Base-by-base conservation (phyloP, 2,329 filamentous ascomycete species). In the Phialophora chinensis region DNA sequence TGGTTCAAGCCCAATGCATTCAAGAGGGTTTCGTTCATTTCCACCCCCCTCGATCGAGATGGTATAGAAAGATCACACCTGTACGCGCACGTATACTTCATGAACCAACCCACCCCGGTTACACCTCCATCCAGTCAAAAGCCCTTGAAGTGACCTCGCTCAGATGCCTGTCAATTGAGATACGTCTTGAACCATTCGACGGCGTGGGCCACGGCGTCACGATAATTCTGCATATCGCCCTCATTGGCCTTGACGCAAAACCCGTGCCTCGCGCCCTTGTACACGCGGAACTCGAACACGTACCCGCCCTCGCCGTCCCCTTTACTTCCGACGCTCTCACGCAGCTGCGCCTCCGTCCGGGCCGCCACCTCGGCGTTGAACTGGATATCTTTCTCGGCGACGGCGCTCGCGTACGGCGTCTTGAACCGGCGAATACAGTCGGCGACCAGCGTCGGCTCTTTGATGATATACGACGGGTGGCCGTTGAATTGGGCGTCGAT, bases 401-500 rank as follows among this genome's bases (percentile, higher is more conserved):
- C 62, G 20, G 71, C 71, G 14, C 42, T 27, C 6, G 60, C 42
- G 49, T 69, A 72, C 14, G 70, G 70, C 23, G 68, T 64, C 38
- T 69, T 68, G 65, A 64, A 70, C 42, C 27, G 65, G n/a, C 38
- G 59, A 42, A 73, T 58, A 1, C 68, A 68, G 49, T 73, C 70
- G 20, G 68, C 63, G 29, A 72, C 63, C 63, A 84, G 74, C 50
- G 86, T 83, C 10, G 67, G 75, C 0, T 82, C 81, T 2, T 86
- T 61, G 1, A 72, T 72, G 14, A 87, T 69, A 29, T 79, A 72
- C 49, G 79, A 82, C 4, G 85, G 85, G 70, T 87, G 85, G 2
- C 79, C 85, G 0, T 80, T 79, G 71, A 86, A 86, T 14, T 72
- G 83, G 6, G 77, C 83, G 67, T 86, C 82, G 52, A 86, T 73